A percentile compares a stretch with the other conserved stretches of the same genome.
phyloP scores from a whole-genome alignment of 2,329 filamentous ascomycete species.

The Fusarium austroafricanum region DNA sequence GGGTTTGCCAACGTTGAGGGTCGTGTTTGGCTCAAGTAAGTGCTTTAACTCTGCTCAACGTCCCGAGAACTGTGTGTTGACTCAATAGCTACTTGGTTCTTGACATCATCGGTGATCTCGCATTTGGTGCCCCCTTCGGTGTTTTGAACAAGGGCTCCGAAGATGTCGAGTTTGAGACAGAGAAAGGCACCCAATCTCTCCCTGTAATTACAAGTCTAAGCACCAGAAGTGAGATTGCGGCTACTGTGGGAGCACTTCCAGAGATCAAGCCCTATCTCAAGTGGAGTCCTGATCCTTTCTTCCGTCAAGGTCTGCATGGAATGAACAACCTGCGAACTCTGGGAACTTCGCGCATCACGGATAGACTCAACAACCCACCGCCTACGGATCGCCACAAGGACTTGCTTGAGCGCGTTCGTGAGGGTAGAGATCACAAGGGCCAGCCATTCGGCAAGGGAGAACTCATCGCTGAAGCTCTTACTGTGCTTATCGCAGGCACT shows the following conservation, averaged over 20 bases:
- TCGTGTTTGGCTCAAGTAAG: constrained; percentile 5
- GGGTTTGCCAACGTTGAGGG: neutral
- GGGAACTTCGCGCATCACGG: too few species aligned
- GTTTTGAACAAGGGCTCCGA: constrained; percentile 3
- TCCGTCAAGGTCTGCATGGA: too few species aligned
- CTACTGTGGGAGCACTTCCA: neutral
- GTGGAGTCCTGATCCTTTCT: neutral
- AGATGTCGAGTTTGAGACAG: neutral
- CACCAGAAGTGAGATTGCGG: neutral
- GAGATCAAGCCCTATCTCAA: neutral
- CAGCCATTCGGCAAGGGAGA: too few species aligned
- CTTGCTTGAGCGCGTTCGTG: too few species aligned
- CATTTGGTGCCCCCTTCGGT: constrained; percentile 1
- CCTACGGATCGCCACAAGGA: too few species aligned
- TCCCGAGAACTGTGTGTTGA: accelerated
- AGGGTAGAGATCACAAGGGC: too few species aligned
- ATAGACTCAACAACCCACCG: too few species aligned
- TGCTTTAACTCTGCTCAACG: accelerated
- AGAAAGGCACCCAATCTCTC: neutral
- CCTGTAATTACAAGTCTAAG: neutral
- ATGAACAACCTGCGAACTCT: too few species aligned
- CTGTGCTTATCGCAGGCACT: too few species aligned
- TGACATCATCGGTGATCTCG: constrained; percentile 8
- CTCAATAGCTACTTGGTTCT: neutral
- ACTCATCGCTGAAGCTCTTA: too few species aligned